A percentile compares a stretch with the other conserved stretches of the same genome.
Evolutionary conservation across 805 yeast species (phyloP).

Genomic region (Candida pseudoglaebosa): DNA sequence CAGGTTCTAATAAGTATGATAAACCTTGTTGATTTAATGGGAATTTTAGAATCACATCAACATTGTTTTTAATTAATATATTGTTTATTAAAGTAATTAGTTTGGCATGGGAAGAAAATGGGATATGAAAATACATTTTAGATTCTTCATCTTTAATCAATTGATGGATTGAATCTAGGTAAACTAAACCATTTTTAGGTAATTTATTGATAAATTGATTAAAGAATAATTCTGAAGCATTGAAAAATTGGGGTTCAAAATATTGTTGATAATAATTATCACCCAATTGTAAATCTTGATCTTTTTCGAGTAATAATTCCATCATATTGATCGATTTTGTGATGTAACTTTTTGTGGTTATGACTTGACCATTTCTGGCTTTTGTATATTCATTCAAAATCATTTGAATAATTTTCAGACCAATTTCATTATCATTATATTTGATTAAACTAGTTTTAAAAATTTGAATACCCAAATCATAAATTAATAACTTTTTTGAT

Average conservation of each 20-base stretch:
- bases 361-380: conserved; percentile 52
- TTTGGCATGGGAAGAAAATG: conserved; percentile 51
- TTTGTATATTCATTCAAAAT: conserved; percentile 54
- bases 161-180: conserved; percentile 47
- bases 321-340: conserved; percentile 66
- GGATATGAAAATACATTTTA: conserved; percentile 50
- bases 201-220: conserved; percentile 36
- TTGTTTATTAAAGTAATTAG: conserved; percentile 54
- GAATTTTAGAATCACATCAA: conserved; percentile 49
- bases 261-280: conserved; percentile 60
- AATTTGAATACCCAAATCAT: conserved; percentile 68
- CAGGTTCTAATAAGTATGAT: conserved; percentile 49
- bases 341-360: conserved; percentile 52
- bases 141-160: conserved; percentile 62
- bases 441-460: conserved; percentile 62
- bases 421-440: conserved; percentile 46
- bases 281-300: conserved; percentile 28
- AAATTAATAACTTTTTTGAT: conserved; percentile 55
- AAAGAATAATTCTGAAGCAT: conserved; percentile 55
- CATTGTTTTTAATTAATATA: conserved; percentile 52
- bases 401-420: conserved; percentile 44
- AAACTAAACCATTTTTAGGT: conserved; percentile 47
- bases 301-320: conserved; percentile 52
- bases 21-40: conserved; percentile 54
- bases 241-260: conserved; percentile 65